A percentile compares a stretch with the other conserved stretches of the same genome.
Evolutionary conservation across 2,329 filamentous ascomycete genomes (phyloP).

Genomic region (Tolypocladium guangdongense): DNA sequence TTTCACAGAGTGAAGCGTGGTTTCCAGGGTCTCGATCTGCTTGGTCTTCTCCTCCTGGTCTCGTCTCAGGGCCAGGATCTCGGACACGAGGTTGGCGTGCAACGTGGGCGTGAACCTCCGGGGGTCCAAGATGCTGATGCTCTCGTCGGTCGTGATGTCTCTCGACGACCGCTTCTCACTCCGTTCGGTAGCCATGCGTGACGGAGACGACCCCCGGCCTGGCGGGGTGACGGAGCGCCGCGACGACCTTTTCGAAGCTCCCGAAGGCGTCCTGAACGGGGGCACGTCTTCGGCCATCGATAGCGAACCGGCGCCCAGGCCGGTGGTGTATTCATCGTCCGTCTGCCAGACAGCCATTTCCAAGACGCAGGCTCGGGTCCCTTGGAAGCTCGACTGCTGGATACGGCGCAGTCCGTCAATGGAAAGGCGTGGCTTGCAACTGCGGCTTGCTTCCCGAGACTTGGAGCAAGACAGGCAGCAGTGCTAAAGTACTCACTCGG

Average conservation of each 20-base stretch:
- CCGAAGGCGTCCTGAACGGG: conserved; percentile 62
- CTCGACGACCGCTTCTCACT: conserved; percentile 39
- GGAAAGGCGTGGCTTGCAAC: background rate
- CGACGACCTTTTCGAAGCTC: conserved; percentile 48
- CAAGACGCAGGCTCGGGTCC: background rate
- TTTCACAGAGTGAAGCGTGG: conserved; percentile 56
- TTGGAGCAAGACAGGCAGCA: conserved; percentile 4
- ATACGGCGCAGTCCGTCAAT: background rate
- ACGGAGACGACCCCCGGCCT: conserved; percentile 45
- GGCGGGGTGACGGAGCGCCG: conserved; percentile 55
- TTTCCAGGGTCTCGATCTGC: conserved; percentile 77
- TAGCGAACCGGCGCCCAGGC: conserved; percentile 43
- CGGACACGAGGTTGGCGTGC: conserved; percentile 87
- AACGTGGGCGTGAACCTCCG: conserved; percentile 89
- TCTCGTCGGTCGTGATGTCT: conserved; percentile 55
- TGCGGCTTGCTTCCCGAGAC: background rate
- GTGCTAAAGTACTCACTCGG: background rate
- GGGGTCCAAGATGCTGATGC: conserved; percentile 68
- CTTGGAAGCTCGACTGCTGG: background rate
- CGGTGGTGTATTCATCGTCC: conserved; percentile 48
- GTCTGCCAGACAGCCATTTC: conserved; percentile 50
- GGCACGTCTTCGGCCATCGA: conserved; percentile 59
- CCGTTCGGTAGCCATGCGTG: conserved; percentile 31
- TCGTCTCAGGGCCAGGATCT: conserved; percentile 76
- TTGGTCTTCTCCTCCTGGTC: conserved; percentile 86